phyloP scores from a whole-genome alignment of 345 rosid species.

The Clarkia xantiana region DNA sequence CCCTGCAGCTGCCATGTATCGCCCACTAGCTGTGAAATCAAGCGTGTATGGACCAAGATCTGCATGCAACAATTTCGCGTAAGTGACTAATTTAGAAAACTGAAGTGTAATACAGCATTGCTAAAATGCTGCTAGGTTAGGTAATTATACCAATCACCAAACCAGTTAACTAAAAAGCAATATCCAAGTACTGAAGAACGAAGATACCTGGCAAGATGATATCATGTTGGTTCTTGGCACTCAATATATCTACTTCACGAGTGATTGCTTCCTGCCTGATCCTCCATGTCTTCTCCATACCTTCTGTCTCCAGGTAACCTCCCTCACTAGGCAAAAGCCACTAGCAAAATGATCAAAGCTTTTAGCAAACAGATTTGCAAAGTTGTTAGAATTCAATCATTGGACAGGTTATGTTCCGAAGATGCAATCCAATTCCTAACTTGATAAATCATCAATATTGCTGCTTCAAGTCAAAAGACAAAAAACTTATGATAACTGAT shows the following conservation, averaged over 20 bases:
- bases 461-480: too few relatives aligned
- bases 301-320: conserved; percentile 78
- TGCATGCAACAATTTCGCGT: conserved; percentile 8
- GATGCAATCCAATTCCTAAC: too few relatives aligned
- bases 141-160: too few relatives aligned
- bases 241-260: conserved; percentile 42
- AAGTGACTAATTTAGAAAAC: too few relatives aligned
- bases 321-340: conserved; percentile 81
- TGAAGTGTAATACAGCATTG: neutral
- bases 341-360: conserved; percentile 21
- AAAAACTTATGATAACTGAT: too few relatives aligned
- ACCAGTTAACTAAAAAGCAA: neutral
- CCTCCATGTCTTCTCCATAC: conserved; percentile 75
- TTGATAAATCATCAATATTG: too few relatives aligned
- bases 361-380: neutral
- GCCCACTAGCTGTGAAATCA: conserved; percentile 80
- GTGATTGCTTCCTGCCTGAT: conserved; percentile 55
- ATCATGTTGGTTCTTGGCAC: conserved; percentile 64
- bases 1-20: conserved; percentile 82
- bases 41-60: conserved; percentile 89
- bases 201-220: conserved; percentile 66
- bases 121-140: neutral
- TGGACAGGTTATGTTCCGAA: too few relatives aligned
- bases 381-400: neutral
- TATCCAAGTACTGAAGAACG: neutral